These are phyloP conservation scores for Yamadazyma phyllophila DNA, from an alignment of 805 yeast genomes.

Conservation along the genomic window DNA sequence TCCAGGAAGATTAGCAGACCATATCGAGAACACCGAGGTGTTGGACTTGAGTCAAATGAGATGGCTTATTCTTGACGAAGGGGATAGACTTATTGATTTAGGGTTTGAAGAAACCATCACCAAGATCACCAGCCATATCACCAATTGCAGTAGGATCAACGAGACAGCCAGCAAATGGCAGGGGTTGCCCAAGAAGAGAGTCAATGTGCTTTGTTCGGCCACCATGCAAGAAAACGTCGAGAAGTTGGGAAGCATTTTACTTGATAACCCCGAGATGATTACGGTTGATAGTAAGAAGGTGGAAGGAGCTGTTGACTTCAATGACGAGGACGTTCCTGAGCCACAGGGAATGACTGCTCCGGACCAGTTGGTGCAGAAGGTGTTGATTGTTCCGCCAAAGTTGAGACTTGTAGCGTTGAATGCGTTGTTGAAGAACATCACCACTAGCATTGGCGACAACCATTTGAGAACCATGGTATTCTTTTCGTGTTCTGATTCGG, in stretches of 20 bases:
- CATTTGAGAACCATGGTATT: constrained; percentile 71
- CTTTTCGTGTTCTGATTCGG: constrained; percentile 94
- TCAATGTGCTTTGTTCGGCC: constrained; percentile 90
- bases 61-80: constrained; percentile 93
- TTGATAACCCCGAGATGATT: constrained; percentile 72
- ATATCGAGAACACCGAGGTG: constrained; percentile 81
- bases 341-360: constrained; percentile 57
- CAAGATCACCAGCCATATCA: constrained; percentile 63
- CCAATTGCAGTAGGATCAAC: constrained; percentile 41
- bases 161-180: constrained; percentile 42
- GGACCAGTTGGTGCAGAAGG: constrained; percentile 81
- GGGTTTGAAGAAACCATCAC: constrained; percentile 95
- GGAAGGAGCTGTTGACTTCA: constrained; percentile 28
- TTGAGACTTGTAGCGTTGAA: constrained; percentile 79
- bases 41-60: constrained; percentile 72
- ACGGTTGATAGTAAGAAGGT: constrained; percentile 30
- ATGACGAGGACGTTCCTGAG: constrained; percentile 17
- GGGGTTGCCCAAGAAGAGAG: constrained; percentile 63
- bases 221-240: constrained; percentile 81
- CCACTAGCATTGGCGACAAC: constrained; percentile 5
- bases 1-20: constrained; percentile 95
- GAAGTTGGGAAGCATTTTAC: constrained; percentile 74
- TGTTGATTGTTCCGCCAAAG: constrained; percentile 88
- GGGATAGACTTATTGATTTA: constrained; percentile 91
- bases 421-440: constrained; percentile 55